Percentiles rank a stretch among this genome's conserved stretches.
phyloP scores from a whole-genome alignment of 306 rosid genomes.

The Trichosanthes cucumerina region DNA sequence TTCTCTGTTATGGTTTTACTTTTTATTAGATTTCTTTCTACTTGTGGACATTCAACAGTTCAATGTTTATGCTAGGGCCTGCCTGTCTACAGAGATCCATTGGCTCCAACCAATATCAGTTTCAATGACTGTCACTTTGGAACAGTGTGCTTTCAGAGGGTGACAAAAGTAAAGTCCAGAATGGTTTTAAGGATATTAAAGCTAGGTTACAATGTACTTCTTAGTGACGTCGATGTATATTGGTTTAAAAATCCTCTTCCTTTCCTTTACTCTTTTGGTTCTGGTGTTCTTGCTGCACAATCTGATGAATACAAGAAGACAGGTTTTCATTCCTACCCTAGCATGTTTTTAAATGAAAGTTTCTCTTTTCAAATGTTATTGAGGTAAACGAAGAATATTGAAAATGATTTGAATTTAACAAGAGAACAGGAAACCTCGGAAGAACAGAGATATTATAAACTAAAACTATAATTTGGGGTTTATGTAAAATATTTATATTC shows the following conservation, averaged over 20 bases:
- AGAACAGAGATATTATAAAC: background rate
- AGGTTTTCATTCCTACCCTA: conserved; percentile 35
- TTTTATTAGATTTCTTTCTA: background rate
- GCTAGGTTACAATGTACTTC: conserved; percentile 84
- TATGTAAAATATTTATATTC: background rate
- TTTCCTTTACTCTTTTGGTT: conserved; percentile 52
- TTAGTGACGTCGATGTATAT: conserved; percentile 79
- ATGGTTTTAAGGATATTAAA: conserved; percentile 64
- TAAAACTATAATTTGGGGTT: background rate
- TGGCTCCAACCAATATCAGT: conserved; percentile 59
- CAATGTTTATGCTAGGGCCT: conserved; percentile 43
- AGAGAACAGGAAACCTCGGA: background rate
- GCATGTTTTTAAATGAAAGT: background rate
- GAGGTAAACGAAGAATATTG: background rate
- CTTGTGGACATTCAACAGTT: background rate
- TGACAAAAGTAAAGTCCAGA: conserved; percentile 91
- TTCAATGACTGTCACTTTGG: conserved; percentile 87
- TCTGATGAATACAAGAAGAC: conserved; percentile 73
- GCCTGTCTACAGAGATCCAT: conserved; percentile 68
- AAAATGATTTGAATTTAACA: background rate
- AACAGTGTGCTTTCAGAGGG: conserved; percentile 85
- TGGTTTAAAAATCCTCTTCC: conserved; percentile 85
- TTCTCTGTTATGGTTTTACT: background rate
- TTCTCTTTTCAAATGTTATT: background rate
- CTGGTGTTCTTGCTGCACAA: conserved; percentile 60